phyloP scores from a whole-genome alignment of 306 rosid species.

The Vicia faba region DNA sequence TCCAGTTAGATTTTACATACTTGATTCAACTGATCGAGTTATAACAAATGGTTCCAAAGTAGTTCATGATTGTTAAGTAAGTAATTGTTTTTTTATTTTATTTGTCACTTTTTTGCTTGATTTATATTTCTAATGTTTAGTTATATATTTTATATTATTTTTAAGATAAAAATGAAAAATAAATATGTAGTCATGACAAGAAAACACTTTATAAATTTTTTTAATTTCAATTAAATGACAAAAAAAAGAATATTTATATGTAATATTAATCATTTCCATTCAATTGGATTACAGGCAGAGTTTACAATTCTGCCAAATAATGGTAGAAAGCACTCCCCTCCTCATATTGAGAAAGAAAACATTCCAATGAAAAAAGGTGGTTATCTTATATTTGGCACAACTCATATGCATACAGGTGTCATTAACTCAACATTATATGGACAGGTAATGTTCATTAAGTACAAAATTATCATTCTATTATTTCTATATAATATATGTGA shows the following conservation, averaged over 20 bases:
- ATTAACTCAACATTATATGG: constrained; percentile 2
- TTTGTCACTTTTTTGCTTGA: not conserved
- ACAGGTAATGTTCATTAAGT: not conserved
- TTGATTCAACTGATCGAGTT: no score
- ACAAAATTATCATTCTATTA: not conserved
- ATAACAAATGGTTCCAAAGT: not conserved
- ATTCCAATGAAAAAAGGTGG: constrained; percentile 7
- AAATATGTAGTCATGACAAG: no score
- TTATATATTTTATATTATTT: no score
- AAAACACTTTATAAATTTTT: not conserved
- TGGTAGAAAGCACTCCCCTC: no score
- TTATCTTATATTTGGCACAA: not conserved
- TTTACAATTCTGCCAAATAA: not conserved
- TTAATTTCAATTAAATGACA: no score
- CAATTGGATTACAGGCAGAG: not conserved
- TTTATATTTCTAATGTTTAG: no score
- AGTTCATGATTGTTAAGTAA: constrained; percentile 26
- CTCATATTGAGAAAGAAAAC: not conserved
- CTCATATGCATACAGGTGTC: constrained; percentile 11
- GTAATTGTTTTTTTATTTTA: not conserved
- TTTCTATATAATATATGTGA: not conserved
- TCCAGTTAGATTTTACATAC: no score
- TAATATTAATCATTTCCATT: not conserved
- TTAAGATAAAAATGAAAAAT: no score
- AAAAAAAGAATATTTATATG: not conserved